A percentile compares a stretch with the other conserved stretches of the same genome.
Evolutionary conservation across 2,329 filamentous ascomycete genomes (phyloP).

Genomic region (Colletotrichum tropicale): DNA sequence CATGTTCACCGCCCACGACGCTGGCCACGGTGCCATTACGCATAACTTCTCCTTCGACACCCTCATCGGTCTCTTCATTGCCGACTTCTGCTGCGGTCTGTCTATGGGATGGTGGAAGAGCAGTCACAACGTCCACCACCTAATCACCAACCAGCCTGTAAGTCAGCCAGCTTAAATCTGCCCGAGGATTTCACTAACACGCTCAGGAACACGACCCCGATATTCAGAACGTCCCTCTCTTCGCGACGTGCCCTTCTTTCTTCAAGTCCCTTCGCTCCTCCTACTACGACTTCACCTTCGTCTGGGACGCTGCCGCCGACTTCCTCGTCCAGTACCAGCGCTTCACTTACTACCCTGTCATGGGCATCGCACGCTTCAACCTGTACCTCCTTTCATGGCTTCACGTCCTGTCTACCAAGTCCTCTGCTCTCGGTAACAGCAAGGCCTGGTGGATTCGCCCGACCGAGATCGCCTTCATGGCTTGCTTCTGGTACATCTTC

Average conservation of each 20-base stretch:
- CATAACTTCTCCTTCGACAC: constrained; percentile 62
- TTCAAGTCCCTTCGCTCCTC: constrained; percentile 66
- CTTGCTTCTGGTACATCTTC: constrained; percentile 71
- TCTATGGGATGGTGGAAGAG: constrained; percentile 75
- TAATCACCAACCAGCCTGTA: constrained; percentile 67
- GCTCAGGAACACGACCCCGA: constrained; percentile 59
- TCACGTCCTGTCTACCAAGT: constrained; percentile 62
- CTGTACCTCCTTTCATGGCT: constrained; percentile 72
- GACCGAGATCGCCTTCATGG: constrained; percentile 66
- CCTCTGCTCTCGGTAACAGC: constrained; percentile 57
- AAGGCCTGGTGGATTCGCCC: constrained; percentile 72
- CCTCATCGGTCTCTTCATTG: constrained; percentile 65
- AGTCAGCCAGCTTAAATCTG: neutral
- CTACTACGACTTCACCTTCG: constrained; percentile 70
- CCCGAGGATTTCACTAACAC: constrained; percentile 11
- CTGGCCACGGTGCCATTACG: constrained; percentile 67
- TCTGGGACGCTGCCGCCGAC: constrained; percentile 66
- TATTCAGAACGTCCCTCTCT: constrained; percentile 71
- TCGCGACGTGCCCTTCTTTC: constrained; percentile 70
- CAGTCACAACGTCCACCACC: constrained; percentile 71
- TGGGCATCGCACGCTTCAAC: constrained; percentile 74
- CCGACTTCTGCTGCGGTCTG: constrained; percentile 68
- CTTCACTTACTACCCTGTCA: constrained; percentile 72
- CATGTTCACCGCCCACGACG: constrained; percentile 72
- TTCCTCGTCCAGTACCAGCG: constrained; percentile 65